These are phyloP conservation scores for Tetrapisispora namnaoensis DNA, from an alignment of 805 yeast genomes.

Conservation along the genomic window DNA sequence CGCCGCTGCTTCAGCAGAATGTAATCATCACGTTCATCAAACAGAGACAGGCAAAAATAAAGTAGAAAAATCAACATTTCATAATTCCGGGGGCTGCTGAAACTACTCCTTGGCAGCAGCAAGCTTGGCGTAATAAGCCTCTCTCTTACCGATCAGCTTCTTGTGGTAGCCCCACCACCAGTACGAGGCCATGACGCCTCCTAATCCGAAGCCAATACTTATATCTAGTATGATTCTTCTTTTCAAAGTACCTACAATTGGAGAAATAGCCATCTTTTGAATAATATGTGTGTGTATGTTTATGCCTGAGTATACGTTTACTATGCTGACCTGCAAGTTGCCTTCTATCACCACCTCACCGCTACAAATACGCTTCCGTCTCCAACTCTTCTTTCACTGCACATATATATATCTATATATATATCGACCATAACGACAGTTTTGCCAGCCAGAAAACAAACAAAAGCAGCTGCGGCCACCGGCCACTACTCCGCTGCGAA, in stretches of 20 bases:
- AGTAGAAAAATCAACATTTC: neutral
- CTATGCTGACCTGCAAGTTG: neutral
- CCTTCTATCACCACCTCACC: too few relatives aligned
- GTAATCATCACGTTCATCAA: too few relatives aligned
- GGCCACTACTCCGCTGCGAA: too few relatives aligned
- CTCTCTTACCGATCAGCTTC: constrained; percentile 63
- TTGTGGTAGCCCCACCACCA: constrained; percentile 88
- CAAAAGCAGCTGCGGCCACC: too few relatives aligned
- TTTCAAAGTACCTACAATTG: constrained; percentile 75
- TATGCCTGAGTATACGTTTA: neutral
- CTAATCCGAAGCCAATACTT: constrained; percentile 54
- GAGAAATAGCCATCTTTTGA: constrained; percentile 61
- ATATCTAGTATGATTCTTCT: constrained; percentile 76
- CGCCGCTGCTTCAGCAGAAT: too few relatives aligned
- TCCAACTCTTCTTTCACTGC: too few relatives aligned
- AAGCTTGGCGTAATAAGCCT: constrained; percentile 69
- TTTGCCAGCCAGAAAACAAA: too few relatives aligned
- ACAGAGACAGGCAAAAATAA: neutral
- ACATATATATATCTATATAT: too few relatives aligned
- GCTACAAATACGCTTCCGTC: too few relatives aligned
- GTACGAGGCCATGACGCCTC: constrained; percentile 52
- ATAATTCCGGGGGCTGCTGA: too few relatives aligned
- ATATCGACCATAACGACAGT: too few relatives aligned
- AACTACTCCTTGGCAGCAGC: constrained; percentile 30
- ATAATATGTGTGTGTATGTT: constrained; percentile 5